These are phyloP conservation scores for Protomyces inouyei DNA, from an alignment of 1,139 yeast genomes.

Conservation along the genomic window DNA sequence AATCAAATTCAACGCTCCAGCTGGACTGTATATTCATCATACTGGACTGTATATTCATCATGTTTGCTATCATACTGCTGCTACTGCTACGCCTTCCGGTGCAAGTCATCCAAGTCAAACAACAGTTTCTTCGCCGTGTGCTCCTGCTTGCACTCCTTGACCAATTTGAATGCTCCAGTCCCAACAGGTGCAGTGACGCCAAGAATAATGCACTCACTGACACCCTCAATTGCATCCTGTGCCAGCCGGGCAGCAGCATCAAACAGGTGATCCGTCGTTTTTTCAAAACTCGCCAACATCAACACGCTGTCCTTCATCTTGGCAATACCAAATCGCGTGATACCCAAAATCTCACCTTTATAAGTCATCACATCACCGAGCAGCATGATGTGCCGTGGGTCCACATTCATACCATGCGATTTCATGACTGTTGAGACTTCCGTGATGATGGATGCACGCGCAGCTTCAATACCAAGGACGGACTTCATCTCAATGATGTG, in stretches of 20 bases:
- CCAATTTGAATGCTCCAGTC: slow-evolving; percentile 88
- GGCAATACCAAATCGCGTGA: slow-evolving; percentile 94
- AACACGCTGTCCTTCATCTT: slow-evolving; percentile 98
- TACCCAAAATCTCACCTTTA: slow-evolving; percentile 96
- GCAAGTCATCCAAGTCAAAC: slow-evolving; percentile 1
- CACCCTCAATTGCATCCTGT: slow-evolving; percentile 93
- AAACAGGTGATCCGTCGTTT: slow-evolving; percentile 95
- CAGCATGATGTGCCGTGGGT: slow-evolving; percentile 97
- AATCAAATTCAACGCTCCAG: background rate
- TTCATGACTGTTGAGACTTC: slow-evolving; percentile 98
- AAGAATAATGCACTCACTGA: slow-evolving; percentile 91
- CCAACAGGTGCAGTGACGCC: slow-evolving; percentile 98
- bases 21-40: background rate
- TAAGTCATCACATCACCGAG: slow-evolving; percentile 98
- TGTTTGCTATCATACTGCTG: background rate
- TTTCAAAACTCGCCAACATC: slow-evolving; percentile 95
- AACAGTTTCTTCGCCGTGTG: slow-evolving; percentile 9
- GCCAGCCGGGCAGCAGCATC: slow-evolving; percentile 99
- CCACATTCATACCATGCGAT: slow-evolving; percentile 99
- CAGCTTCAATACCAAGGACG: slow-evolving; percentile 97
- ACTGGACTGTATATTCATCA: background rate
- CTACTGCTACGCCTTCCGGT: background rate
- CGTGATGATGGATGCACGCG: slow-evolving; percentile 82
- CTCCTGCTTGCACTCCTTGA: slow-evolving; percentile 33
- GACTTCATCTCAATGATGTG: slow-evolving; percentile 85